These are phyloP conservation scores for Plantago major DNA, from an alignment of 257 asterid species.

Conservation along the genomic window DNA sequence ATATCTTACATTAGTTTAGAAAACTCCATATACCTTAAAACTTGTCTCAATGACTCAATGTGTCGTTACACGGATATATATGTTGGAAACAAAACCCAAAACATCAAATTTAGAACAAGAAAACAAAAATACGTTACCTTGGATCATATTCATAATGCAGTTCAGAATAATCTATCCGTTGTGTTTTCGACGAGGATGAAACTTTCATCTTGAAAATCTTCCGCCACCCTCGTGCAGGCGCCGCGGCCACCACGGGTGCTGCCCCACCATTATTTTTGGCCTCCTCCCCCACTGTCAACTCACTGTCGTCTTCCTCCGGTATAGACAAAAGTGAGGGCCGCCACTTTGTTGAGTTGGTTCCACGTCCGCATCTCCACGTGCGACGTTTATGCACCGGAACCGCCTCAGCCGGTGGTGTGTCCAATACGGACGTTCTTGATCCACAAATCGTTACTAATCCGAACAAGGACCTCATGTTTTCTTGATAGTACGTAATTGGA, in stretches of 20 bases:
- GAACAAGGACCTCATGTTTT: too few species aligned
- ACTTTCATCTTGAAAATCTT: slow-evolving; percentile 29
- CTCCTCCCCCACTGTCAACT: too few species aligned
- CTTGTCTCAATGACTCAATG: not conserved
- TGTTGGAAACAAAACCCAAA: not conserved
- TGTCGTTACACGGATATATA: not conserved
- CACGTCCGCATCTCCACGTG: slow-evolving; percentile 31
- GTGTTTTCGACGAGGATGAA: slow-evolving; percentile 25
- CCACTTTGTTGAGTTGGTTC: slow-evolving; percentile 26
- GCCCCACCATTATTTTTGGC: not conserved
- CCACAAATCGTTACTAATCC: too few species aligned
- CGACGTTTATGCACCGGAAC: too few species aligned
- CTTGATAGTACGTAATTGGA: too few species aligned
- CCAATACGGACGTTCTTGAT: too few species aligned
- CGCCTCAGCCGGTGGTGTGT: too few species aligned
- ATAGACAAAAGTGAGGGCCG: slow-evolving; percentile 44
- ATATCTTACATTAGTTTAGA: too few species aligned
- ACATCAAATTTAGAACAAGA: not conserved
- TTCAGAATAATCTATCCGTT: slow-evolving; percentile 21
- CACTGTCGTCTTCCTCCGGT: slow-evolving; percentile 34
- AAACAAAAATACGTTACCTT: slow-evolving; percentile 24
- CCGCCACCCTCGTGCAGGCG: slow-evolving; percentile 19
- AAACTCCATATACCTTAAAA: too few species aligned
- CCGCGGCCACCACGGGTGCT: slow-evolving; percentile 10
- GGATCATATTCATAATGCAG: slow-evolving; percentile 6